Evolutionary conservation across 352 stramenopile species (phyloP).

Genomic region (Phytophthora quininea): DNA sequence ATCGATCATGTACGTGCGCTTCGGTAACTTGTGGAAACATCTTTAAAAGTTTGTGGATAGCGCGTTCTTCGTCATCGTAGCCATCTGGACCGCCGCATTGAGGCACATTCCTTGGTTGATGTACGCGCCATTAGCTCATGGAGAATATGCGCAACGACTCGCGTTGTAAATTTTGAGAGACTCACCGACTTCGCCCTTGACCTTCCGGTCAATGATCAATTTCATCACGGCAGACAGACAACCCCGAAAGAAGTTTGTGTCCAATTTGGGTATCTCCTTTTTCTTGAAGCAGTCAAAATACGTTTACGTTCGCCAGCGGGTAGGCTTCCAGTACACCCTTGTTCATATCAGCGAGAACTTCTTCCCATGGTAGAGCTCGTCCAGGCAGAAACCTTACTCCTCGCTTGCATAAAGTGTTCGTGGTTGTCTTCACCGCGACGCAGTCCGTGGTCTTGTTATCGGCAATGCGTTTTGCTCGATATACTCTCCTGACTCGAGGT

Average conservation of each 20-base stretch:
- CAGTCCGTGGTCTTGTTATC: too few relatives aligned
- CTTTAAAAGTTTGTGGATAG: neutral
- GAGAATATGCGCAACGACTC: conserved; percentile 5
- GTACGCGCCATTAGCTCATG: conserved; percentile 2
- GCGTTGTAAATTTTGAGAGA: conserved; percentile 10
- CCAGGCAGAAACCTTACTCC: too few relatives aligned
- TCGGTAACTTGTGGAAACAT: neutral
- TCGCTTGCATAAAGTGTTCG: too few relatives aligned
- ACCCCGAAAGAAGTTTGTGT: conserved; percentile 1
- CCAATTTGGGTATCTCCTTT: conserved; percentile 4
- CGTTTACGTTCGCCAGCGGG: conserved; percentile 2
- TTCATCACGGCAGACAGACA: conserved; percentile 1
- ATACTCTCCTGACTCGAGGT: too few relatives aligned
- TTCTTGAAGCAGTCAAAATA: neutral
- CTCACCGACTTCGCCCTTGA: neutral
- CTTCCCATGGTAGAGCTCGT: too few relatives aligned
- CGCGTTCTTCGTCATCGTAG: neutral
- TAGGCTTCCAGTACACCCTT: conserved; percentile 6
- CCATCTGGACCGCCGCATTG: neutral
- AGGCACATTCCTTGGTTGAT: conserved; percentile 7
- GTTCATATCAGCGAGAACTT: conserved; percentile 11
- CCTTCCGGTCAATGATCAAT: neutral
- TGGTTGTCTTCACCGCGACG: too few relatives aligned
- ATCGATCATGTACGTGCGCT: neutral
- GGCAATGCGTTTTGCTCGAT: too few relatives aligned